phyloP scores from a whole-genome alignment of 2,329 filamentous ascomycete genomes.

The Penicillium sclerotiorum region DNA sequence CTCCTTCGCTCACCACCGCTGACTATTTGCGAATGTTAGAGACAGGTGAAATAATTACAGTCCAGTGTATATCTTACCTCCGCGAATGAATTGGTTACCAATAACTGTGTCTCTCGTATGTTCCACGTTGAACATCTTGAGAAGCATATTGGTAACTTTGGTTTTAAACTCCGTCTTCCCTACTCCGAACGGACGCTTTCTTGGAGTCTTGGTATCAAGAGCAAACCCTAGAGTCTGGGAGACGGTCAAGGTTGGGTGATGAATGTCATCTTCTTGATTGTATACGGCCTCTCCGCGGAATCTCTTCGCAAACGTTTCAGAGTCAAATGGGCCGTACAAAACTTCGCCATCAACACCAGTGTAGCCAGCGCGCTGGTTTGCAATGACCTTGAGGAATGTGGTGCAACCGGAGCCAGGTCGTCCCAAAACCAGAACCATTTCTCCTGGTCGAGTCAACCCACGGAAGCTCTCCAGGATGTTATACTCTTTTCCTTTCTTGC shows the following conservation, averaged over 20 bases:
- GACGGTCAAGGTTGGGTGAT: conserved; percentile 82
- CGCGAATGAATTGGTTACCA: conserved; percentile 77
- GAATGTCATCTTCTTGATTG: conserved; percentile 83
- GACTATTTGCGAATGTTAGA: conserved; percentile 37
- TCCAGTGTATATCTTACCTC: conserved; percentile 51
- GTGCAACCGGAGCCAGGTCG: conserved; percentile 74
- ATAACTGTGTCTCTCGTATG: conserved; percentile 85
- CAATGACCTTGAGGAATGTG: conserved; percentile 68
- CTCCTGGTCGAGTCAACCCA: conserved; percentile 72
- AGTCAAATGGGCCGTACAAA: conserved; percentile 72
- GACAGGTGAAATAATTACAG: neutral
- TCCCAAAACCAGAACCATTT: conserved; percentile 85
- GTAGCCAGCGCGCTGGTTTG: conserved; percentile 67
- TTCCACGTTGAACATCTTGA: conserved; percentile 94
- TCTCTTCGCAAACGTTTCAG: conserved; percentile 67
- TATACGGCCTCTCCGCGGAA: conserved; percentile 85
- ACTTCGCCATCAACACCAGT: conserved; percentile 71
- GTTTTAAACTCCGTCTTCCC: conserved; percentile 75
- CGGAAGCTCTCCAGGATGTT: conserved; percentile 69
- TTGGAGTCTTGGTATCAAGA: conserved; percentile 79
- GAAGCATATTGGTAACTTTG: conserved; percentile 70
- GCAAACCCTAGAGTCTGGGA: conserved; percentile 86
- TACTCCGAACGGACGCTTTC: conserved; percentile 74
- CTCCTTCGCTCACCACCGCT: conserved; percentile 74
- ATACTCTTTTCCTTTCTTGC: conserved; percentile 69